Evolutionary conservation across 1,139 yeast species (phyloP).

Genomic region (Wickerhamomyces sp.): DNA sequence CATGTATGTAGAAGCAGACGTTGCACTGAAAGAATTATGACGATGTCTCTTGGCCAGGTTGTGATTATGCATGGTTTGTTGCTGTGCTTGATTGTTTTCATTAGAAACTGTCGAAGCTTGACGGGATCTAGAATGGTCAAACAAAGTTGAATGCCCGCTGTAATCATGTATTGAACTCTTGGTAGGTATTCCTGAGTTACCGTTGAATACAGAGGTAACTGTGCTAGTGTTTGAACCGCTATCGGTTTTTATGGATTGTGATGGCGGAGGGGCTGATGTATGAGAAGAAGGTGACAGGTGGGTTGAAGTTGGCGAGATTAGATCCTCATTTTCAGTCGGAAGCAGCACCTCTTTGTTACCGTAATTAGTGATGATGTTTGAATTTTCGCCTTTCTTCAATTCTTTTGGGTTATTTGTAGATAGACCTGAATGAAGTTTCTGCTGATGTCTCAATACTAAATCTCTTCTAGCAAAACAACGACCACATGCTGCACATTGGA

Average conservation of each 20-base stretch:
- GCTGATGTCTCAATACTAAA: constrained; percentile 87
- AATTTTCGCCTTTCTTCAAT: constrained; percentile 21
- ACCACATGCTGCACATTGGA: constrained; percentile 94
- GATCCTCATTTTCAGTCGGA: constrained; percentile 24
- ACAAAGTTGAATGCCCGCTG: constrained; percentile 12
- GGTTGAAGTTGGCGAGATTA: not conserved
- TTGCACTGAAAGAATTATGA: constrained; percentile 81
- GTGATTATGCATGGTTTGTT: not conserved
- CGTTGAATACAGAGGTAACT: not conserved
- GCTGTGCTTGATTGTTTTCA: constrained; percentile 1
- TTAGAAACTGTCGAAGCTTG: constrained; percentile 1
- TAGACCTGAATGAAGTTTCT: constrained; percentile 74
- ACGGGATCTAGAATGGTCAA: constrained; percentile 9
- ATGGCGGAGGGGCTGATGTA: not conserved
- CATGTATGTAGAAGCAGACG: constrained; percentile 67
- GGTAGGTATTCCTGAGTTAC: not conserved
- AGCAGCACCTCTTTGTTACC: constrained; percentile 34
- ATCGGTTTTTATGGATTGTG: not conserved
- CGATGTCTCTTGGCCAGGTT: constrained; percentile 31
- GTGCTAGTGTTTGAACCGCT: not conserved
- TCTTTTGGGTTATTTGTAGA: constrained; percentile 24
- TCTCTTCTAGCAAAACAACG: constrained; percentile 93
- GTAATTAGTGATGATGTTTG: constrained; percentile 30
- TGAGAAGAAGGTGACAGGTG: not conserved
- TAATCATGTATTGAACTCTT: constrained; percentile 14